Percentiles rank a stretch among this genome's conserved stretches.
Evolutionary conservation across 1,139 yeast species (phyloP).

Genomic region (Saccharomyces hybrid): DNA sequence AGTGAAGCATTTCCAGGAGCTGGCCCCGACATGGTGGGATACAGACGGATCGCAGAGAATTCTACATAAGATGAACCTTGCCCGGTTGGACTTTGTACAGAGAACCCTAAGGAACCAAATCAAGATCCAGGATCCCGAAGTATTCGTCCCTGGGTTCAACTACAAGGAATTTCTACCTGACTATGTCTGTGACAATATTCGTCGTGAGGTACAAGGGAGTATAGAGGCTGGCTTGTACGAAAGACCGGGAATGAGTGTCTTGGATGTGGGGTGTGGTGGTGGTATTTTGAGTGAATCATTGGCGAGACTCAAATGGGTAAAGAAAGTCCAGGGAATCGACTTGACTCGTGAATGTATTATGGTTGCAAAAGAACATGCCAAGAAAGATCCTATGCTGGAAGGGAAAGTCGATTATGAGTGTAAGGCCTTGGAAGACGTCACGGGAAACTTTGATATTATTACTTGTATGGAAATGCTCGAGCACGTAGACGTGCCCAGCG

Average conservation of each 20-base stretch:
- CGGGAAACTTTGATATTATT: constrained; percentile 57
- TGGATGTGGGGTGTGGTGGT: constrained; percentile 98
- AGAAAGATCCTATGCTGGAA: constrained; percentile 54
- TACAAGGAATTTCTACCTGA: constrained; percentile 53
- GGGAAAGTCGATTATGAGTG: constrained; percentile 52
- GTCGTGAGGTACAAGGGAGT: constrained; percentile 39
- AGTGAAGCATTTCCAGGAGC: constrained; percentile 70
- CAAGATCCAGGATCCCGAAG: constrained; percentile 36
- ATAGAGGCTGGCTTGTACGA: constrained; percentile 39
- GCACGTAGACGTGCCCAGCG: constrained; percentile 81
- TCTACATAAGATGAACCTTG: constrained; percentile 85
- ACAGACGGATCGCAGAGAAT: constrained; percentile 87
- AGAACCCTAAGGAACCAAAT: constrained; percentile 47
- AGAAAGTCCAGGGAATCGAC: constrained; percentile 72
- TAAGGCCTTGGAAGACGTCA: constrained; percentile 52
- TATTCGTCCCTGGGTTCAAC: constrained; percentile 75
- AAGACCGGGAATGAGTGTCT: constrained; percentile 39
- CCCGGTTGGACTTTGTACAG: constrained; percentile 80
- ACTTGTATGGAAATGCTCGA: constrained; percentile 94
- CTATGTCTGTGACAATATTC: constrained; percentile 41
- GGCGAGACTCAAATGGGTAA: constrained; percentile 64
- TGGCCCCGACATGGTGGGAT: constrained; percentile 97
- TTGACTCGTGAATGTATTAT: constrained; percentile 72
- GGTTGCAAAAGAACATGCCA: constrained; percentile 67
- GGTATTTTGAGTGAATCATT: constrained; percentile 84